These are phyloP conservation scores for Protomyces pachydermus DNA, from an alignment of 1,139 yeast genomes.

Conservation along the genomic window DNA sequence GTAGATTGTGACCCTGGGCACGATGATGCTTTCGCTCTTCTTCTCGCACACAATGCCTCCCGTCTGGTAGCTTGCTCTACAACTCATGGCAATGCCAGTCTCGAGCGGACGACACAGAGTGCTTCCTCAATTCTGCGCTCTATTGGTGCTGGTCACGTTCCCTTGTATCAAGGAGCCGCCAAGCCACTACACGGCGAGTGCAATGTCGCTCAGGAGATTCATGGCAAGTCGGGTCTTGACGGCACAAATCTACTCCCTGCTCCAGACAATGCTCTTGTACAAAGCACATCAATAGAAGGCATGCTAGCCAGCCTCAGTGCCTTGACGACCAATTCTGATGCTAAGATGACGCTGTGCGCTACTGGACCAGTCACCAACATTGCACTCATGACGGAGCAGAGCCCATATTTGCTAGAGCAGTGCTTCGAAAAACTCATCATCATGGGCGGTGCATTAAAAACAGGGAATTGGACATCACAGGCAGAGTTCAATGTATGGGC, in stretches of 20 bases:
- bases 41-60: slow-evolving; percentile 60
- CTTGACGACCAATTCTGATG: slow-evolving; percentile 34
- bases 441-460: slow-evolving; percentile 67
- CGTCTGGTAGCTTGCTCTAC: slow-evolving; percentile 70
- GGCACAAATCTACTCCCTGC: slow-evolving; percentile 59
- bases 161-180: slow-evolving; percentile 63
- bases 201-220: slow-evolving; percentile 57
- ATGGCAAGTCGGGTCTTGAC: slow-evolving; percentile 70
- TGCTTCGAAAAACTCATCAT: slow-evolving; percentile 53
- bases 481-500: slow-evolving; percentile 77
- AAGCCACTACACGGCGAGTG: slow-evolving; percentile 53
- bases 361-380: slow-evolving; percentile 69
- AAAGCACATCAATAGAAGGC: not conserved
- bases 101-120: slow-evolving; percentile 63
- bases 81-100: slow-evolving; percentile 73
- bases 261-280: not conserved
- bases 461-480: slow-evolving; percentile 33
- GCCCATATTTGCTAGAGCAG: slow-evolving; percentile 48
- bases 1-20: slow-evolving; percentile 93
- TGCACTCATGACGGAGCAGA: slow-evolving; percentile 49
- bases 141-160: slow-evolving; percentile 47
- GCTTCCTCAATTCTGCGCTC: slow-evolving; percentile 63
- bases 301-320: slow-evolving; percentile 45
- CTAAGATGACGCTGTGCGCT: slow-evolving; percentile 52
- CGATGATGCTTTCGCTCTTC: slow-evolving; percentile 77